phyloP scores from a whole-genome alignment of 208 protist species.

The Acanthamoeba castellanii region DNA sequence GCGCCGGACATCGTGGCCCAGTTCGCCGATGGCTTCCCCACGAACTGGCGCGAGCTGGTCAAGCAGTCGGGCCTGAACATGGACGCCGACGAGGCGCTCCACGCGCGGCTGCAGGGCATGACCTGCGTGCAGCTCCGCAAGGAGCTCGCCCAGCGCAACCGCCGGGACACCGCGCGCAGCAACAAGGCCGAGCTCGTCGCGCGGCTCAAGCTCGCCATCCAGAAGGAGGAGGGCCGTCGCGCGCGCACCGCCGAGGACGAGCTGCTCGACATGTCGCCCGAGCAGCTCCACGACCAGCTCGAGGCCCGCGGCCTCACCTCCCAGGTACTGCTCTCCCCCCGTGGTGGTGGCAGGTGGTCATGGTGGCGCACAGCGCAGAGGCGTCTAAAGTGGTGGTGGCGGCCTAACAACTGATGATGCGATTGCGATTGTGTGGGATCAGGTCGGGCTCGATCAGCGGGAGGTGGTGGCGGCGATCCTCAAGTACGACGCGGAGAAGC shows the following conservation, averaged over 20 bases:
- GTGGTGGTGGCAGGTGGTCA: too few relatives aligned
- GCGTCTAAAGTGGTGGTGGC: background rate
- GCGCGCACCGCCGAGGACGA: background rate
- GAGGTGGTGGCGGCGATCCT: slow-evolving; percentile 1
- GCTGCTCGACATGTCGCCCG: background rate
- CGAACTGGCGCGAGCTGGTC: slow-evolving; percentile 29
- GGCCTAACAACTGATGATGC: background rate
- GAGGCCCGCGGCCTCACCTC: slow-evolving; percentile 15
- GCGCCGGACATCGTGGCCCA: background rate
- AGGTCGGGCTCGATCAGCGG: background rate
- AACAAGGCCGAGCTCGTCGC: background rate
- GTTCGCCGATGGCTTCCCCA: slow-evolving; percentile 21
- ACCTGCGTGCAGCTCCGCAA: background rate
- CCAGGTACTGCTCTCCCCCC: background rate
- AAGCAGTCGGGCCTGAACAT: background rate
- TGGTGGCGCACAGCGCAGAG: too few relatives aligned
- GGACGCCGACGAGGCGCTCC: background rate
- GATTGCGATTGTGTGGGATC: background rate
- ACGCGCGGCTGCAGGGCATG: background rate
- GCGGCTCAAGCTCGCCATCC: slow-evolving; percentile 4
- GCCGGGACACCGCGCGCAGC: background rate
- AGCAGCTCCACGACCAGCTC: slow-evolving; percentile 25
- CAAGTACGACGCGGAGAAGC: background rate
- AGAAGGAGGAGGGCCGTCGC: slow-evolving; percentile 25
- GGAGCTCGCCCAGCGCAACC: background rate